Base-by-base conservation (phyloP, 306 rosid genomes). In the Dicorynia guianensis region DNA sequence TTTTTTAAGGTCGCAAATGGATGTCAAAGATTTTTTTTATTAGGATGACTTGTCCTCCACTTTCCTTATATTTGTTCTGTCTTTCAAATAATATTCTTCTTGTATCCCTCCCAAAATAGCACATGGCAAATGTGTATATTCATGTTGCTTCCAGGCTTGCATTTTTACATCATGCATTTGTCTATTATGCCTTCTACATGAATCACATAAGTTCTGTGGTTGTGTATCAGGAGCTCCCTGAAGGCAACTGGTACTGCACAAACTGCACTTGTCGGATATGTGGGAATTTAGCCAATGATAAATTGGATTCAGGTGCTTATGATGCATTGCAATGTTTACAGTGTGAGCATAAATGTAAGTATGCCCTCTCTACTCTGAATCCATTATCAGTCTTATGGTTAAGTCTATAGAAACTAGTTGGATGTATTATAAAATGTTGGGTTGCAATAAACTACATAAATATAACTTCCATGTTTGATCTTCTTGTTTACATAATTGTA, bases 161-260 rank as follows among this genome's bases (percentile, higher is more conserved):
- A 76, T 54, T 60, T 69, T 18, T 48, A 20, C 65, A 50, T 66
- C 50, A n/a, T 80, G 69, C 36, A 60, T 73, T 60, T 43, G 11
- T 52, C 18, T 36, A 15, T 69, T 54, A 69, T 78, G 30, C 63
- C 66, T 62, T 48, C 34, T 70, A 34, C 33, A 70, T 67, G 55
- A 63, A 64, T 83, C 59, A 73, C 75, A 39, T 67, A 40, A 25
- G 11, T 71, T 62, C 79, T 74, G 13, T 50, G 53, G 78, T 49
- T 76, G 57, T 73, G 80, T 50, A 79, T 74, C 89, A 95, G 98
- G 98, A 95, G 77, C 89, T 92, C 78, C 98, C 97, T 49, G 97
- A 92, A 74, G 98, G 98, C 70, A 86, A 82, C 85, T 95, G 97
- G 97, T 95, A 95, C 52, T 95, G 98, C 86, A 53, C 85, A 64